Conservation (phyloP, 2,329 filamentous ascomycete species). For the Exophiala calicioides region DNA sequence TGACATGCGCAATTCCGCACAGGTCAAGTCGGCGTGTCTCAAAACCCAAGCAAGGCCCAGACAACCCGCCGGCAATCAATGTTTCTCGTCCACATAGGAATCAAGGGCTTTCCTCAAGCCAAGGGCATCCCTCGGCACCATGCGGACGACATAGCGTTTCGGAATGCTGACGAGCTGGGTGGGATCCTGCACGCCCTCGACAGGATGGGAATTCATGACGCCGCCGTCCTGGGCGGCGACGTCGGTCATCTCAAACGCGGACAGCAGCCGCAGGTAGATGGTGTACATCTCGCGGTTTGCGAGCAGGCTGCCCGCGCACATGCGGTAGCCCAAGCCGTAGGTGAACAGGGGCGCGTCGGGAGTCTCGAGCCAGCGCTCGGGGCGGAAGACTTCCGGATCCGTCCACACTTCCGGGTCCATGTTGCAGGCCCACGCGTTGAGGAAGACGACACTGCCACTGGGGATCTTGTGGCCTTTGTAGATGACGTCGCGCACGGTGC, state of each 20-base stretch:
- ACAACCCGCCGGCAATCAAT: conserved; percentile 3
- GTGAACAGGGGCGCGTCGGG: conserved; percentile 66
- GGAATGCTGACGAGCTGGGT: conserved; percentile 65
- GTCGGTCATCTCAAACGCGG: conserved; percentile 61
- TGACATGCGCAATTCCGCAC: no score
- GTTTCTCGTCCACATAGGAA: conserved; percentile 22
- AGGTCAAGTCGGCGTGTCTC: no score
- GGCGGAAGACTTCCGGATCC: conserved; percentile 61
- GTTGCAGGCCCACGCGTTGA: conserved; percentile 70
- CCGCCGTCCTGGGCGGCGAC: conserved; percentile 52
- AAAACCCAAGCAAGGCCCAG: no score
- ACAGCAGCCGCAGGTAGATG: conserved; percentile 63
- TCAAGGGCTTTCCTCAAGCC: conserved; percentile 47
- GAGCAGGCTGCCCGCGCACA: conserved; percentile 65
- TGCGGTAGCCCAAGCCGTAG: conserved; percentile 66
- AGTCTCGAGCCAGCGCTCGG: conserved; percentile 64
- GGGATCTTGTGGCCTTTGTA: conserved; percentile 62
- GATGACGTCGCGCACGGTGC: conserved; percentile 60
- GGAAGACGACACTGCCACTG: conserved; percentile 63
- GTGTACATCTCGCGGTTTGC: conserved; percentile 67
- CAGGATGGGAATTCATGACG: conserved; percentile 51
- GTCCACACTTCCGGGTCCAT: conserved; percentile 62
- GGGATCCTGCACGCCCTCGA: conserved; percentile 61
- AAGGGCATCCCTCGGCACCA: conserved; percentile 57
- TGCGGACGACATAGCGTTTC: conserved; percentile 57